Base-by-base conservation (phyloP, 2,329 filamentous ascomycete genomes). In the Lecanicillium sp. region DNA sequence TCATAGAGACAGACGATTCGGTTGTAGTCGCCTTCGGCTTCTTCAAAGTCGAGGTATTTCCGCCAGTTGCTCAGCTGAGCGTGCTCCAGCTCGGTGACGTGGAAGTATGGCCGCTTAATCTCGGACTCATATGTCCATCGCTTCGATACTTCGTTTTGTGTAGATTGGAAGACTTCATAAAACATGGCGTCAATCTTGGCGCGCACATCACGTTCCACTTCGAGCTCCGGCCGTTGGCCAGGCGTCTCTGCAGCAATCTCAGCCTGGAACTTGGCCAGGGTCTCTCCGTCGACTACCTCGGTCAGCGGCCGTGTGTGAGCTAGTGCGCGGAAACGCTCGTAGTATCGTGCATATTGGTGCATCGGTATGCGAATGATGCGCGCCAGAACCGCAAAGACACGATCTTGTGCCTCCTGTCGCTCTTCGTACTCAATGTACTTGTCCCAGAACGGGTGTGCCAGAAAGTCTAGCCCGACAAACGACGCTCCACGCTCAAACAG, bases 391-490 rank as follows among this genome's bases (percentile, higher is more conserved):
- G 80, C 81, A 58, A 94, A 95, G 47, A 96, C 87, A 59, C 83
- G 88, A 54, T 94, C 87, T 12, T 85, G 80, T 0, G 86, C 82
- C 60, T 95, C 90, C 52, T 91, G 75, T 2, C 90, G 86, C 64
- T 96, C 90, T 64, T 97, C 93, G 60, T 94, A 97, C 63, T 97
- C 93, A 54, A 98, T 81, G 62, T 95, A 98, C 69, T 95, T 97
- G 67, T 98, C 93, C 93, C 93, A 98, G 70, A 98, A 96, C 1
- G 90, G 90, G 63, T 96, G 90, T 2, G 90, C 86, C 24, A 95
- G 76, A 62, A 95, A 98, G 67, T 98, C 93, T 15, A 97, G 77
- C 14, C 93, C 93, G 33, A 95, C 90, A 58, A 80, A 84, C 24
- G 78, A 78, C 23, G 89, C 87, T 53, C 86, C 93, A 56, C 93